Conservation (phyloP, 805 yeast genomes). For the Candida pini region DNA sequence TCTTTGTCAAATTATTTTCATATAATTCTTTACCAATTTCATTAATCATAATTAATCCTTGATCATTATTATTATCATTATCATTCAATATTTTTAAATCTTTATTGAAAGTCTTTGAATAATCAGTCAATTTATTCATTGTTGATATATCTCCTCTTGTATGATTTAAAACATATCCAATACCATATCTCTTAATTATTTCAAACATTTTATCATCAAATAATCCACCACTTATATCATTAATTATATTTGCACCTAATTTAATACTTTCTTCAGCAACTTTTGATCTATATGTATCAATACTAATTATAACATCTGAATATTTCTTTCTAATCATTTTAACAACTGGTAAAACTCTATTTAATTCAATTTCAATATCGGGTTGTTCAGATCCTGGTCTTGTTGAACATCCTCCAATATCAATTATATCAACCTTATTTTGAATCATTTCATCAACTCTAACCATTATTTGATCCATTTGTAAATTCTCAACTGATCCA, state of each 20-base stretch:
- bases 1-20: conserved; percentile 47
- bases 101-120: conserved; percentile 33
- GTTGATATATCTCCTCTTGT: conserved; percentile 75
- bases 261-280: conserved; percentile 67
- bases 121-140: conserved; percentile 58
- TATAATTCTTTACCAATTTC: conserved; percentile 66
- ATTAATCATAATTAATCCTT: conserved; percentile 40
- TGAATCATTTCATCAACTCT: conserved; percentile 45
- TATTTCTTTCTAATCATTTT: conserved; percentile 44
- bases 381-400: conserved; percentile 75
- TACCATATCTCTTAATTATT: conserved; percentile 63
- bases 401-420: conserved; percentile 93
- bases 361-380: conserved; percentile 57
- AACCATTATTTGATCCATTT: conserved; percentile 35
- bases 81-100: conserved; percentile 11
- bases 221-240: conserved; percentile 81
- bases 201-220: conserved; percentile 62
- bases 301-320: conserved; percentile 50
- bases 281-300: conserved; percentile 79
- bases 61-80: conserved; percentile 4
- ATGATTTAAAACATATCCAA: conserved; percentile 79
- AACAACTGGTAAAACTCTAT: conserved; percentile 66
- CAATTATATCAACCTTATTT: conserved; percentile 71
- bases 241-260: conserved; percentile 86
- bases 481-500: conserved; percentile 51